Evolutionary conservation across 176 grass and related monocot genomes (phyloP), one percentile per base, ranked within the genome.

Genomic region (Aegilops bicornis): DNA sequence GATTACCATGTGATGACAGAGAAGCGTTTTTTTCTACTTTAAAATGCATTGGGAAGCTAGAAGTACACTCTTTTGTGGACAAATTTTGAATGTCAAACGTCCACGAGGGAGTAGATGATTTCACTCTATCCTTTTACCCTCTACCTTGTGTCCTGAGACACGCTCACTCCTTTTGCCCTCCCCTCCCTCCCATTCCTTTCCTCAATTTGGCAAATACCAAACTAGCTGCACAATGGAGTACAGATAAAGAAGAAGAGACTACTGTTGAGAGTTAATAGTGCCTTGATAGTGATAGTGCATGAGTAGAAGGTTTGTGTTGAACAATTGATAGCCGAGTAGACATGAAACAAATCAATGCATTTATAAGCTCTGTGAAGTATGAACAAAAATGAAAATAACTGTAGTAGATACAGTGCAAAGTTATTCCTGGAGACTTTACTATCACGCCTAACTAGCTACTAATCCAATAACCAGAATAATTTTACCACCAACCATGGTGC

Each of bases 401-500:
- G 22, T 0, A 7, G 4, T 2, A 33, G 29, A 54, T 11, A 35
- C 19, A 35, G 19, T 50, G 25, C n/a, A 7, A 79, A 64, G 33
- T 42, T 17, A 64, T 79, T 3, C 13, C 13, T 63, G 15, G 12
- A 3, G 59, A 27, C 35, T 17, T 79, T 19, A 40, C 37, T 29
- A 43, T 25, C 9, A 79, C 22, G 5, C 14, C 7, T 56, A 22
- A 83, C 0, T 15, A 82, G 31, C 52, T 56, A 2, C 52, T 67
- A 29, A 30, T 58, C 39, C 40, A 31, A 75, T 22, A 24, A n/a
- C 2, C 30, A 64, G 23, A 86, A 13, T 17, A 31, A 13, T 56
- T 85, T 24, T 48, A 82, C 58, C 60, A 78, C 7, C 64, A 76
- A 59, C 11, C 42, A 67, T 35, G 69, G 13, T 14, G 74, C 76